These are phyloP conservation scores for Stevia rebaudiana DNA, from an alignment of 140 eudicot genomes.

Conservation along the genomic window DNA sequence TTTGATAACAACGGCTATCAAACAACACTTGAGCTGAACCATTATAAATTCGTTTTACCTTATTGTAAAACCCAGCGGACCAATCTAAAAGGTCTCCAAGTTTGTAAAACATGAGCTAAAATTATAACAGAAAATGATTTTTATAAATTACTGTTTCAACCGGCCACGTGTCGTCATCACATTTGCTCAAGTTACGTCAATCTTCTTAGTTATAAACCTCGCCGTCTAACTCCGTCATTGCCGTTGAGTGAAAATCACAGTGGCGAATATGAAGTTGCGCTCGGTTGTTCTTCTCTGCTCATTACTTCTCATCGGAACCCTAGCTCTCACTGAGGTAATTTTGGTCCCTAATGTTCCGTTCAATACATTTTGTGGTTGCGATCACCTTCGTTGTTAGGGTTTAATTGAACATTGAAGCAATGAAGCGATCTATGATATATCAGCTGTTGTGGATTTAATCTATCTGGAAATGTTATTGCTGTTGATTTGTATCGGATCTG, in stretches of 20 bases:
- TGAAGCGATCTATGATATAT: conserved; percentile 12
- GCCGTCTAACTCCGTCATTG: background rate
- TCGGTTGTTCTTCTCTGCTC: conserved; percentile 35
- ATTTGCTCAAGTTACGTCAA: conserved; percentile 16
- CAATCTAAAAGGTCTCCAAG: no score
- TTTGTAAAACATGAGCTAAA: no score
- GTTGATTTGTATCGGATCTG: conserved; percentile 17
- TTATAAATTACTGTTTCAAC: background rate
- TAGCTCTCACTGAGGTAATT: conserved; percentile 23
- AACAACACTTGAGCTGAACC: no score
- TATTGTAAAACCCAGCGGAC: no score
- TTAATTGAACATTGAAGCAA: background rate
- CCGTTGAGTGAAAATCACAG: background rate
- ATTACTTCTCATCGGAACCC: conserved; percentile 45
- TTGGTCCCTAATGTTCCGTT: background rate
- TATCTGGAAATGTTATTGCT: background rate
- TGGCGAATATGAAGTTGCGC: conserved; percentile 23
- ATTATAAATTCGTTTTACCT: no score
- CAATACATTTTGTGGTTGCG: background rate
- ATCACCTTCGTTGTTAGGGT: conserved; percentile 18
- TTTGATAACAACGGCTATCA: no score
- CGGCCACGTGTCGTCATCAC: conserved; percentile 25
- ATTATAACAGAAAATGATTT: no score
- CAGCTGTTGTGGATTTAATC: background rate
- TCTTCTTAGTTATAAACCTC: conserved; percentile 6